Percentiles rank a stretch among this genome's conserved stretches.
phyloP scores from a whole-genome alignment of 2,329 filamentous ascomycete species.

The Chaetomium strumarium region DNA sequence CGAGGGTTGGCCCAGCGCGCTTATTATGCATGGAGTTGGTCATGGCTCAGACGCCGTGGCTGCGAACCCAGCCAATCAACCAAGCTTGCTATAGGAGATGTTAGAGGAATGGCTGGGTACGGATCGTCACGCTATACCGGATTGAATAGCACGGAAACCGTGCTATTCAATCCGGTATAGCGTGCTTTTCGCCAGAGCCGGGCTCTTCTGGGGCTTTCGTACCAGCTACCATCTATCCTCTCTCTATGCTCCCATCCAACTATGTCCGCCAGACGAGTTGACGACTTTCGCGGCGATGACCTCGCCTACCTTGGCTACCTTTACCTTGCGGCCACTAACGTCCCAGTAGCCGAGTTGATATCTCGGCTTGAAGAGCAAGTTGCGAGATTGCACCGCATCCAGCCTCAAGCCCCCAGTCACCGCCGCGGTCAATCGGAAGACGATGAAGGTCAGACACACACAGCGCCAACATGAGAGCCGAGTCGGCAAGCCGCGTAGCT shows the following conservation, averaged over 20 bases:
- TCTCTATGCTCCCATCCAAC: background rate
- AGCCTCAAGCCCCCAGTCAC: background rate
- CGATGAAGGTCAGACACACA: background rate
- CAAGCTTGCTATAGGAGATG: too few species aligned
- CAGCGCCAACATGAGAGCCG: background rate
- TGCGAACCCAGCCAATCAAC: too few species aligned
- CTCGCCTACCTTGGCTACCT: background rate
- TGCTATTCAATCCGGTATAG: background rate
- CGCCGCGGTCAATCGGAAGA: background rate
- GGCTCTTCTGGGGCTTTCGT: background rate
- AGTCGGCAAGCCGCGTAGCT: background rate
- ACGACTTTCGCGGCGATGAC: background rate
- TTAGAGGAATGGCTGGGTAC: too few species aligned
- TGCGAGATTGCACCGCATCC: background rate
- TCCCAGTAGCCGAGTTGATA: background rate
- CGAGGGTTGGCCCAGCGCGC: too few species aligned
- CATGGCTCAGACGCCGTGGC: background rate
- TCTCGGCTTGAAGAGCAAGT: background rate
- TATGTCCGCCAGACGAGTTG: background rate
- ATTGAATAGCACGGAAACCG: background rate
- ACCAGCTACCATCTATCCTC: background rate
- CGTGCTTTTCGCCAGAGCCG: background rate
- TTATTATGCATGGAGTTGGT: background rate
- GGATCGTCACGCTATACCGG: background rate
- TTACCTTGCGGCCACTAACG: background rate